Evolutionary conservation across 495 filamentous ascomycete genomes (phyloP).

Genomic region (Cercophora newfieldiana): DNA sequence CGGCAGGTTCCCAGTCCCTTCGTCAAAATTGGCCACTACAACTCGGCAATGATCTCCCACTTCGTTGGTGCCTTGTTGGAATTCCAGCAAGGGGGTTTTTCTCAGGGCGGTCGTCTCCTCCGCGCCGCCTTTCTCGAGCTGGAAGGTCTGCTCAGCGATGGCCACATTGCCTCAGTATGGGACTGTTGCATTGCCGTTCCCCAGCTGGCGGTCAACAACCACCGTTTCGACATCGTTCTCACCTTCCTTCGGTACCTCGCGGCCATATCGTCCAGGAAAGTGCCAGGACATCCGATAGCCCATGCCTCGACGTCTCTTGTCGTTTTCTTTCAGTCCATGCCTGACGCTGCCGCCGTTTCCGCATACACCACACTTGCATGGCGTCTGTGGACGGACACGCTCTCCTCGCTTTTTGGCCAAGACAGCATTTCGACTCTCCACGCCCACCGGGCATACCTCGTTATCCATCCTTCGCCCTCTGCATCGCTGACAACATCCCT

Average conservation of each 20-base stretch:
- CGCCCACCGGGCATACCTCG: conserved; percentile 17
- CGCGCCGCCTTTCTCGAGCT: conserved; percentile 23
- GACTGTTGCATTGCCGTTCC: conserved; percentile 23
- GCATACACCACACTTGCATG: conserved; percentile 16
- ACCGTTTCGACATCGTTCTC: conserved; percentile 12
- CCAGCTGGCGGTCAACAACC: conserved; percentile 15
- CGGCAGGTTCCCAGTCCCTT: neutral
- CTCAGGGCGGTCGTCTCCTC: conserved; percentile 13
- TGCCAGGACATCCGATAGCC: conserved; percentile 12
- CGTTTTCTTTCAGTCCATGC: neutral
- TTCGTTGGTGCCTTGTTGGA: conserved; percentile 16
- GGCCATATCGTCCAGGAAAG: neutral
- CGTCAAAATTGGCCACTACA: conserved; percentile 19
- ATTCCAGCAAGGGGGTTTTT: neutral
- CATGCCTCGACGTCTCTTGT: neutral
- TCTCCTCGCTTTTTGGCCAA: neutral
- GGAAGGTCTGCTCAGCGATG: conserved; percentile 17
- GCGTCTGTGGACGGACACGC: conserved; percentile 15
- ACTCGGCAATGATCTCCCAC: conserved; percentile 17
- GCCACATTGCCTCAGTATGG: conserved; percentile 23
- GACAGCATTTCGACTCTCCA: conserved; percentile 13
- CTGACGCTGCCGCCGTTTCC: neutral
- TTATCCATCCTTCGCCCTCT: conserved; percentile 10
- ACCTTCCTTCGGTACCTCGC: conserved; percentile 20
- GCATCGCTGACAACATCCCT: neutral